These are phyloP conservation scores for Kurtzmaniella fragi DNA, from an alignment of 805 yeast genomes.

Conservation along the genomic window DNA sequence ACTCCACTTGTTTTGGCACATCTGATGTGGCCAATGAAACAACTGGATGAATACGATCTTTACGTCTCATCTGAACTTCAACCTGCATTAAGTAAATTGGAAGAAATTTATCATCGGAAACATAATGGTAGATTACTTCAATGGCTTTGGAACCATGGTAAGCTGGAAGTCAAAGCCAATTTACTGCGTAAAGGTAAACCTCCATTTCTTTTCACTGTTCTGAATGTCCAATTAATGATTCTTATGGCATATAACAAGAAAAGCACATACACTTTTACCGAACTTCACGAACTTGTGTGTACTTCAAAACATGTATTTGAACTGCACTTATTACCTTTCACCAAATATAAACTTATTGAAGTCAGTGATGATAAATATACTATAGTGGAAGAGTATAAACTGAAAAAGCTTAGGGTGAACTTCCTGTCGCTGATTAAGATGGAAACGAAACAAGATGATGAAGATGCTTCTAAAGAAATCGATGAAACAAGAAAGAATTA, in stretches of 20 bases:
- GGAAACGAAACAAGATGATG: constrained; percentile 65
- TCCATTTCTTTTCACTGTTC: constrained; percentile 75
- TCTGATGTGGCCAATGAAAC: constrained; percentile 80
- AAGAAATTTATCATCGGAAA: constrained; percentile 61
- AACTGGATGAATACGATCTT: constrained; percentile 32
- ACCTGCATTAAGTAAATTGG: constrained; percentile 61
- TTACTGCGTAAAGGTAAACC: constrained; percentile 76
- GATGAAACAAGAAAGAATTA: constrained; percentile 82
- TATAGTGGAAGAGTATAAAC: constrained; percentile 75
- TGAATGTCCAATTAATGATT: constrained; percentile 83
- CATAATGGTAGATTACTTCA: constrained; percentile 86
- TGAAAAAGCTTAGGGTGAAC: constrained; percentile 79
- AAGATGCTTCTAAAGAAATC: constrained; percentile 72
- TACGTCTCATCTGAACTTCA: constrained; percentile 65
- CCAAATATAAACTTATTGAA: constrained; percentile 68
- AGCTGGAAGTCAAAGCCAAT: constrained; percentile 87
- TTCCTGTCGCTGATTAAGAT: constrained; percentile 57
- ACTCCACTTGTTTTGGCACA: constrained; percentile 79
- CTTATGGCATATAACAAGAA: constrained; percentile 74
- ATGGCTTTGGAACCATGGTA: constrained; percentile 95
- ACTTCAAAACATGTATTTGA: constrained; percentile 61
- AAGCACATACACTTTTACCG: constrained; percentile 53
- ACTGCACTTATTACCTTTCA: constrained; percentile 73
- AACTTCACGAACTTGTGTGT: constrained; percentile 64
- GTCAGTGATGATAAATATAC: constrained; percentile 62